Evolutionary conservation across 1,139 yeast species (phyloP).

Genomic region (Hyphopichia wangnamkhiaoensis): DNA sequence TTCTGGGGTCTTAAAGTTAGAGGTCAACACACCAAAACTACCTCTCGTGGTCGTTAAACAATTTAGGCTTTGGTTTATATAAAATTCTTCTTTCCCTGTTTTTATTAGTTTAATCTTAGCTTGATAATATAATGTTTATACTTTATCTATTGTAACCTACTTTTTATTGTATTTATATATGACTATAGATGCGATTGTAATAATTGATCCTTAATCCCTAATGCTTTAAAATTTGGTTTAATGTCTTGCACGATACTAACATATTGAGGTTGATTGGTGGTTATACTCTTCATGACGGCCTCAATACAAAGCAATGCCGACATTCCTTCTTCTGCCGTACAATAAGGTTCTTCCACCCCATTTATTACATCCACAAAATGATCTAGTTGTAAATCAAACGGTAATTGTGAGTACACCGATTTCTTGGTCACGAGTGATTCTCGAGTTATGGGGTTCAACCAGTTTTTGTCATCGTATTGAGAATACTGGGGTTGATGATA

Average conservation of each 20-base stretch:
- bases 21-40: slow-evolving; percentile 99
- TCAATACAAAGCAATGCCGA: slow-evolving; percentile 34
- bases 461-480: slow-evolving; percentile 14
- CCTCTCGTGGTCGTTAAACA: slow-evolving; percentile 82
- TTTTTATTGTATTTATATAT: neutral
- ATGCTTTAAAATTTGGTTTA: slow-evolving; percentile 21
- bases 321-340: slow-evolving; percentile 42
- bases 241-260: slow-evolving; percentile 28
- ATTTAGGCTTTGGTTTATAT: slow-evolving; percentile 15
- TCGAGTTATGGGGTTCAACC: slow-evolving; percentile 20
- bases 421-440: slow-evolving; percentile 16
- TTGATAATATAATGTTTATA: slow-evolving; percentile 1
- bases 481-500: slow-evolving; percentile 26
- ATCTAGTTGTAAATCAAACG: slow-evolving; percentile 35
- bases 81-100: neutral
- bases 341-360: slow-evolving; percentile 29
- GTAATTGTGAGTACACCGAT: slow-evolving; percentile 20
- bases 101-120: slow-evolving; percentile 1
- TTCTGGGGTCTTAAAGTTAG: slow-evolving; percentile 97
- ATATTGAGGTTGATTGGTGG: slow-evolving; percentile 34
- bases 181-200: neutral
- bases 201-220: slow-evolving; percentile 9
- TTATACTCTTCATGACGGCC: slow-evolving; percentile 38
- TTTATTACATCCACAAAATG: slow-evolving; percentile 39
- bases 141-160: neutral